Evolutionary conservation across 225 moss, liverwort and hornwort species (phyloP).

Genomic region (Straminergon stramineum): DNA sequence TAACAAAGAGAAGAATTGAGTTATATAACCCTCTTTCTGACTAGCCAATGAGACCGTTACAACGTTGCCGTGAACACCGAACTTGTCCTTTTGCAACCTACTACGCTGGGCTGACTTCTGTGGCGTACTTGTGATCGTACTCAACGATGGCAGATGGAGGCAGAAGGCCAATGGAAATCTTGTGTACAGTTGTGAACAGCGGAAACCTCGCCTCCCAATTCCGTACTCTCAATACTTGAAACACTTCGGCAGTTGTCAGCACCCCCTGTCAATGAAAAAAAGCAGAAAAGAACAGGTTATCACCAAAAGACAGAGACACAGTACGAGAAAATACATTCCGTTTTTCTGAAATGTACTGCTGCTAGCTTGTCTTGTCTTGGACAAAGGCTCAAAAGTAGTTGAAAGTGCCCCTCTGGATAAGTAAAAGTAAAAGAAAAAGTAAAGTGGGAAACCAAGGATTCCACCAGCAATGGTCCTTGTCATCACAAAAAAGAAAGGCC

Average conservation of each 20-base stretch:
- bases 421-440: neutral
- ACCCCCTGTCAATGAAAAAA: slow-evolving; percentile 40
- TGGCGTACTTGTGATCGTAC: slow-evolving; percentile 5
- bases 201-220: slow-evolving; percentile 54
- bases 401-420: neutral
- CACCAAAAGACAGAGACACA: neutral
- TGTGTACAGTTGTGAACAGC: slow-evolving; percentile 52
- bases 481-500: neutral
- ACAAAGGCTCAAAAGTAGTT: neutral
- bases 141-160: slow-evolving; percentile 52
- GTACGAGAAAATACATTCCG: neutral
- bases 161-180: slow-evolving; percentile 31
- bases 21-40: neutral
- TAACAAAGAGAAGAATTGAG: no score
- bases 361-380: neutral
- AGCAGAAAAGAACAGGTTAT: neutral
- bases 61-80: neutral
- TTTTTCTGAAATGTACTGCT: neutral
- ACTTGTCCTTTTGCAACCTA: neutral
- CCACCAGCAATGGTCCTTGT: neutral
- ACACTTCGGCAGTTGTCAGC: slow-evolving; percentile 54
- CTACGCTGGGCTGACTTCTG: neutral
- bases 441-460: no score
- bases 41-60: no score
- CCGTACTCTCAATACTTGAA: slow-evolving; percentile 40